Evolutionary conservation across 768 basidiomycete genomes (phyloP).

Genomic region (Rhizopogon vesiculosus): DNA sequence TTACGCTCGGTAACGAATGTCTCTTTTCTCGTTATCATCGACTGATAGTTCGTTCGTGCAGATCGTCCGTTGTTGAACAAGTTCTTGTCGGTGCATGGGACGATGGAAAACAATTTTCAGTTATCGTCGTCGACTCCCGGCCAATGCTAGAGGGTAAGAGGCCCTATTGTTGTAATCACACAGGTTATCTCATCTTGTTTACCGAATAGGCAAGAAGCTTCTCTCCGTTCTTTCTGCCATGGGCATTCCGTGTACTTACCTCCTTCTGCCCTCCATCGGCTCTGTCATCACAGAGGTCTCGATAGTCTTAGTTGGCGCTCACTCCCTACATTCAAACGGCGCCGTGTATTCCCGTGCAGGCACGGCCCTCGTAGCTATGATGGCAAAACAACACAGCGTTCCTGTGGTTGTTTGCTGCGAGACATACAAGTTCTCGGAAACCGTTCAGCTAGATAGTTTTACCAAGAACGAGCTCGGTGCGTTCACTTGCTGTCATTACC

Average conservation of each 20-base stretch:
- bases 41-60: constrained; percentile 24
- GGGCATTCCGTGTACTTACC: constrained; percentile 82
- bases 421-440: constrained; percentile 97
- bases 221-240: constrained; percentile 64
- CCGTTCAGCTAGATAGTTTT: constrained; percentile 88
- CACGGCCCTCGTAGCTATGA: constrained; percentile 95
- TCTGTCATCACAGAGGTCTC: constrained; percentile 78
- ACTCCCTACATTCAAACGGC: constrained; percentile 93
- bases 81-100: constrained; percentile 74
- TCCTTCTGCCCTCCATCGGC: constrained; percentile 81
- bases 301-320: constrained; percentile 86
- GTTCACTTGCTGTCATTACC: constrained; percentile 9
- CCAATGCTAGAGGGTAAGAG: constrained; percentile 82
- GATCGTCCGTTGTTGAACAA: constrained; percentile 93
- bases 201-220: constrained; percentile 65
- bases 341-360: constrained; percentile 92
- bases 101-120: constrained; percentile 76
- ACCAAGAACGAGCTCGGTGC: constrained; percentile 94
- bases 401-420: constrained; percentile 97
- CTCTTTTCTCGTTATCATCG: not conserved
- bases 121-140: constrained; percentile 91
- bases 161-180: not conserved
- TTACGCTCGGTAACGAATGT: constrained; percentile 67
- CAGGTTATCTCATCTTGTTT: not conserved
- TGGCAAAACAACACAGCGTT: constrained; percentile 83